Evolutionary conservation across 768 basidiomycete species (phyloP).

Genomic region (Mycena filopes): DNA sequence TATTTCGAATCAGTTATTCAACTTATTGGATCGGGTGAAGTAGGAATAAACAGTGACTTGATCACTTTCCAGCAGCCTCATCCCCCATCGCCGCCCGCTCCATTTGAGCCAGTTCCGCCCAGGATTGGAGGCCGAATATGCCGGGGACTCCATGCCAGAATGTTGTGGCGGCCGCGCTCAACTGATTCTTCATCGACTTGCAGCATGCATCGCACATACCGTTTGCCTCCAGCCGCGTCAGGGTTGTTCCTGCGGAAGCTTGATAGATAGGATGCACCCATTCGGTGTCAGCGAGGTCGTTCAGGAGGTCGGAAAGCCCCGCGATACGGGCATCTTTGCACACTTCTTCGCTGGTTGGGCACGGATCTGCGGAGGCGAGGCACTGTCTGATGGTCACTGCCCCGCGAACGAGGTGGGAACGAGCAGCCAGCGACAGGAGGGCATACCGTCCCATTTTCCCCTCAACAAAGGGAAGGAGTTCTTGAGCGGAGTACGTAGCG

Average conservation of each 20-base stretch:
- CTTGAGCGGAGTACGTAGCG: neutral
- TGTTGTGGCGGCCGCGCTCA: neutral
- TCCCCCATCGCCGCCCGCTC: neutral
- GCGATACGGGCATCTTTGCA: neutral
- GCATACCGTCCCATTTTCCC: neutral
- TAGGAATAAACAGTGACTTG: neutral
- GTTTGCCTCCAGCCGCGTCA: neutral
- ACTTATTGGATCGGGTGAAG: too few relatives aligned
- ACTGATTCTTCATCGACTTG: neutral
- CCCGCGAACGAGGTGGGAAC: neutral
- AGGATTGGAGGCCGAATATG: neutral
- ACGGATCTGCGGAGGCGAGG: neutral
- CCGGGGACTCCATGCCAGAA: neutral
- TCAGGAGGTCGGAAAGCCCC: neutral
- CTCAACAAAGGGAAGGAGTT: neutral
- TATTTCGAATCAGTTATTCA: too few relatives aligned
- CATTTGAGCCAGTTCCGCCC: neutral
- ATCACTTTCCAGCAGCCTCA: neutral
- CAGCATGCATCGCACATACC: neutral
- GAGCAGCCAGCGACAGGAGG: neutral
- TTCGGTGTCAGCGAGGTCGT: neutral
- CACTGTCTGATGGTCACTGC: neutral
- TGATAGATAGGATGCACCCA: neutral
- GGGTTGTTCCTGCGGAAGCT: neutral
- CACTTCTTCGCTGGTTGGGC: neutral